Evolutionary conservation across 1,284 basidiomycete genomes (phyloP), one percentile per base, ranked within the genome.

Genomic region (Ganoderma boninense): DNA sequence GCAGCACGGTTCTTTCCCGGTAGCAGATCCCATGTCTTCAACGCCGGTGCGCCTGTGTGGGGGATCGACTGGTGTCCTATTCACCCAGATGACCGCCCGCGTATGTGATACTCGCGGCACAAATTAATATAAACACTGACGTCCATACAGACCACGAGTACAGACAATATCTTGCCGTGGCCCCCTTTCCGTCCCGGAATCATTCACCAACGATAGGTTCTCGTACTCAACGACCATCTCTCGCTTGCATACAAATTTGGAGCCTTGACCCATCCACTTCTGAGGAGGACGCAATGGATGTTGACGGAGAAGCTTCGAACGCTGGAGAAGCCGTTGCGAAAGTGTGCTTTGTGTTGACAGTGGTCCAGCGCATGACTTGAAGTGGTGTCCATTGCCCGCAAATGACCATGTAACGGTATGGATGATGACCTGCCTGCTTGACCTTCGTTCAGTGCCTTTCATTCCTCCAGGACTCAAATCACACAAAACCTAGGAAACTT

Each of bases 31-130:
- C 87, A 92, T 72, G 83, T 95, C 0, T 92, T 97, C 80, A 93
- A 92, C 72, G 92, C 93, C 0, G 97, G 97, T 1, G 92, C 91
- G 2, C 93, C 94, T 0, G 92, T 95, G 18, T 96, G 93, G 91
- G 94, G 90, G 0, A 78, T 97, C 23, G 95, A 97, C 76, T 98
- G 96, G 96, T 96, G 95, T 79, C 96, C 96, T 1, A 89, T 91
- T 23, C 87, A 92, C 70, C 83, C 87, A 32, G 82, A 85, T 35
- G 90, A 92, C 65, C 86, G 90, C 64, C 75, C 81, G 62, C 77
- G 93, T 93, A 72, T 72, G 85, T 77, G n/a, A 32, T 11, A 4
- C 60, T 40, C 8, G 11, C 3, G 20, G 18, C 14, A 29, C 38
- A 49, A 23, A 29, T 49, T 5, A 6, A 5, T n/a, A n/a, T 64